Evolutionary conservation across 805 yeast species (phyloP).

Genomic region (Middelhovenomyces tepae): DNA sequence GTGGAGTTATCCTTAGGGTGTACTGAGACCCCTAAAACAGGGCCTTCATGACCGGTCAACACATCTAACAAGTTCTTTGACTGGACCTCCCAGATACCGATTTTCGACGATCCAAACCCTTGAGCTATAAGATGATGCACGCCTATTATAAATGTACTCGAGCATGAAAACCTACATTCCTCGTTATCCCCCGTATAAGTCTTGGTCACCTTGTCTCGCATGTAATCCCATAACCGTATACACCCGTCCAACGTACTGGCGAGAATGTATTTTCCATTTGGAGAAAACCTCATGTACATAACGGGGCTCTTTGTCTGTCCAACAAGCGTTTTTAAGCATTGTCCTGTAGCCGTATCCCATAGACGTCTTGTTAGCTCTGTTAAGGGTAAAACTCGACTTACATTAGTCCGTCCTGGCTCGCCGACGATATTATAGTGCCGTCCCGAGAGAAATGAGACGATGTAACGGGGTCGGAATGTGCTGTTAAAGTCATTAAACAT

Average conservation of each 20-base stretch:
- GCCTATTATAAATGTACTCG: slow-evolving; percentile 40
- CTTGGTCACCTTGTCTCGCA: slow-evolving; percentile 70
- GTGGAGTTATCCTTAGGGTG: slow-evolving; percentile 14
- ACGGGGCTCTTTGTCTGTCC: slow-evolving; percentile 75
- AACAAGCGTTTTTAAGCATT: slow-evolving; percentile 82
- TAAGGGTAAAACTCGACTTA: no score
- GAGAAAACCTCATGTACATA: slow-evolving; percentile 60
- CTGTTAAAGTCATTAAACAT: slow-evolving; percentile 71
- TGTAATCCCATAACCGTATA: slow-evolving; percentile 77
- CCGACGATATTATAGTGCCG: slow-evolving; percentile 74
- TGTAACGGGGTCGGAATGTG: slow-evolving; percentile 87
- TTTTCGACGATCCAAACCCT: slow-evolving; percentile 49
- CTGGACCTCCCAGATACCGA: slow-evolving; percentile 62
- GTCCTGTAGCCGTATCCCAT: slow-evolving; percentile 83
- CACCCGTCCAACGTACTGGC: slow-evolving; percentile 77
- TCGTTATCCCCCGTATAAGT: slow-evolving; percentile 37
- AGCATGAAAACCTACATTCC: slow-evolving; percentile 43
- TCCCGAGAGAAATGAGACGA: slow-evolving; percentile 67
- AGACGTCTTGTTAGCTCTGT: no score
- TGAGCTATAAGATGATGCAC: slow-evolving; percentile 32
- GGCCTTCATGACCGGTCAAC: slow-evolving; percentile 18
- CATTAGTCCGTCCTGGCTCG: slow-evolving; percentile 88
- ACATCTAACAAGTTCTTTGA: slow-evolving; percentile 38
- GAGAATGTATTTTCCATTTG: slow-evolving; percentile 70
- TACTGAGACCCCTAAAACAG: slow-evolving; percentile 18